Evolutionary conservation across 495 filamentous ascomycete species (phyloP).

Genomic region (Aspergillus diversus): DNA sequence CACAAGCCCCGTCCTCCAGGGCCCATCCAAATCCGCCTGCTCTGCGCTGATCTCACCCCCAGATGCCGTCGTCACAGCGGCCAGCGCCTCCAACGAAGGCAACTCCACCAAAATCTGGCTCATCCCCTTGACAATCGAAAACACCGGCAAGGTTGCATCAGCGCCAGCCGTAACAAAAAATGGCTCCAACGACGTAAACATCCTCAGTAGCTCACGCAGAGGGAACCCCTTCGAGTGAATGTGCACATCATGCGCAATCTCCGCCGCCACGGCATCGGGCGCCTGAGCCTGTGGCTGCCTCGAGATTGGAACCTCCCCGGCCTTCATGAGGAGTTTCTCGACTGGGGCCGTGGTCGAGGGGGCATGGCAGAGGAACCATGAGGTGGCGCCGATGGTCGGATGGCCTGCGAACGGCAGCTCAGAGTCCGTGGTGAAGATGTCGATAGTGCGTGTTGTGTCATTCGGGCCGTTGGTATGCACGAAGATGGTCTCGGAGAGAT

Average conservation of each 20-base stretch:
- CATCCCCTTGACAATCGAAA: slow-evolving; percentile 74
- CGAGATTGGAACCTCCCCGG: slow-evolving; percentile 60
- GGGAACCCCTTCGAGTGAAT: slow-evolving; percentile 52
- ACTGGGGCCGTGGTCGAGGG: slow-evolving; percentile 28
- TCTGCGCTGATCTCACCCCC: slow-evolving; percentile 19
- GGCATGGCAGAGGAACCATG: slow-evolving; percentile 49
- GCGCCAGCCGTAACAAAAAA: slow-evolving; percentile 4
- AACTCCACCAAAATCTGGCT: slow-evolving; percentile 60
- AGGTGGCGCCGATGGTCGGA: slow-evolving; percentile 72
- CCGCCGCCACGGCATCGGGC: slow-evolving; percentile 47
- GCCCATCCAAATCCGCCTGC: slow-evolving; percentile 50
- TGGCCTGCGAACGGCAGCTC: slow-evolving; percentile 81
- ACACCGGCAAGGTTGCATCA: slow-evolving; percentile 36
- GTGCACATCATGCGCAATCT: slow-evolving; percentile 68
- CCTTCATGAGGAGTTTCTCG: slow-evolving; percentile 58
- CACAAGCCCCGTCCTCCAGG: slow-evolving; percentile 54
- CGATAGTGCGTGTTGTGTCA: slow-evolving; percentile 49
- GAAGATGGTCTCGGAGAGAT: slow-evolving; percentile 84
- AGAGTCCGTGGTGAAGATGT: slow-evolving; percentile 67
- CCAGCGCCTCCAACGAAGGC: slow-evolving; percentile 31
- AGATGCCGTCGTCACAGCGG: slow-evolving; percentile 22
- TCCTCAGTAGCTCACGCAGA: slow-evolving; percentile 33
- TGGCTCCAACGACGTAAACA: slow-evolving; percentile 23
- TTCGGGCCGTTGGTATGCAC: slow-evolving; percentile 48
- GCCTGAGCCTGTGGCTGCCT: slow-evolving; percentile 24